Conservation (phyloP, 805 yeast genomes). For the Metschnikowia cubensis region DNA sequence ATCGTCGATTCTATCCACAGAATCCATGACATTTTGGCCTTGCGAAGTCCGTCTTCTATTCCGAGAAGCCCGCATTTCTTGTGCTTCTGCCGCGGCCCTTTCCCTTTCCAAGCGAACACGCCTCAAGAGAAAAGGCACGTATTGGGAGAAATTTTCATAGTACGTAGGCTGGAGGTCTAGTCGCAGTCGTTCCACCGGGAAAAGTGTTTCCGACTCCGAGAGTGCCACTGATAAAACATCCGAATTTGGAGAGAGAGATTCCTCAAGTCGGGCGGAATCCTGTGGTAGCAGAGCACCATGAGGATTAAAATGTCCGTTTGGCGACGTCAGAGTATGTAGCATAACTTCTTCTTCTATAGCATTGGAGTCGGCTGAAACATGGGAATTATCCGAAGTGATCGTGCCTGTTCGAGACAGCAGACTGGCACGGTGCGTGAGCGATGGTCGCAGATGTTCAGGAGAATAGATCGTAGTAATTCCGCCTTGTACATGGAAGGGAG, state of each 20-base stretch:
- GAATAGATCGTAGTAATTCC: slow-evolving; percentile 1
- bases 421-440: neutral
- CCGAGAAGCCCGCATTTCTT: neutral
- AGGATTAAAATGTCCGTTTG: neutral
- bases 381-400: neutral
- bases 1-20: neutral
- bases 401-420: neutral
- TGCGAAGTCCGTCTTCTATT: neutral
- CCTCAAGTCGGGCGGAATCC: neutral
- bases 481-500: neutral
- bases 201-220: slow-evolving; percentile 38
- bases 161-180: slow-evolving; percentile 35
- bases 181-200: slow-evolving; percentile 20
- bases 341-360: neutral
- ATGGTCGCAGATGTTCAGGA: neutral
- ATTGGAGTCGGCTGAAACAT: neutral
- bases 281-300: neutral
- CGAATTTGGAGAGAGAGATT: neutral
- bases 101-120: slow-evolving; percentile 21
- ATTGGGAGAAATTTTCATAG: slow-evolving; percentile 35
- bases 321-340: too few species aligned
- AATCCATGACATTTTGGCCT: neutral
- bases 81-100: neutral
- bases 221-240: slow-evolving; percentile 21
- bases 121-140: slow-evolving; percentile 37